A percentile compares a stretch with the other conserved stretches of the same genome.
These are phyloP conservation scores for Fusarium floridanum DNA, from an alignment of 2,329 filamentous ascomycete species.

Conservation along the genomic window DNA sequence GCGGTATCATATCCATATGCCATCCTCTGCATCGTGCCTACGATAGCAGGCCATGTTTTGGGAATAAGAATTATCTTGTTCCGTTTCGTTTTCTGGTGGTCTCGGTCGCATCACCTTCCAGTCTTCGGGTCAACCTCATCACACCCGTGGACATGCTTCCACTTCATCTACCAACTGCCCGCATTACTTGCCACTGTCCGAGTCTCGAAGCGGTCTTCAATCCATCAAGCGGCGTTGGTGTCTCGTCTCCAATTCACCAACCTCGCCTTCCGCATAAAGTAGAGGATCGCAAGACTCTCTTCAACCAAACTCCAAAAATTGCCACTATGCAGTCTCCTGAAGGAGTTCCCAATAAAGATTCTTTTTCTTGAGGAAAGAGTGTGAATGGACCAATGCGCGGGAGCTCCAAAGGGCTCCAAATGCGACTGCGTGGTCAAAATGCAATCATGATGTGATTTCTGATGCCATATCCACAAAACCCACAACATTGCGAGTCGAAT, in stretches of 20 bases:
- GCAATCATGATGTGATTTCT: constrained; percentile 28
- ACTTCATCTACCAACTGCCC: neutral
- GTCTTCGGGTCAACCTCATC: neutral
- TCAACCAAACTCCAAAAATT: neutral
- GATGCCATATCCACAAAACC: constrained; percentile 42
- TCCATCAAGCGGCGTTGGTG: neutral
- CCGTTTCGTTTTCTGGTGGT: neutral
- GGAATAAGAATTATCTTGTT: neutral
- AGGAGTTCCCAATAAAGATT: neutral
- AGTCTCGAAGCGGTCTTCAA: neutral
- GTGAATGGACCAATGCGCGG: neutral
- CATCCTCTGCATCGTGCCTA: constrained; percentile 12
- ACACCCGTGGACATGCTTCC: neutral
- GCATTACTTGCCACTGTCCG: neutral
- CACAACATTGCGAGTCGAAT: constrained; percentile 31
- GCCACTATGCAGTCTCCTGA: constrained; percentile 7
- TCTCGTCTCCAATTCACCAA: neutral
- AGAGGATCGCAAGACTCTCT: neutral
- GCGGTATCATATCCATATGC: constrained; percentile 5
- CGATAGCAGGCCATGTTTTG: constrained; percentile 6
- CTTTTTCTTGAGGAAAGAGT: neutral
- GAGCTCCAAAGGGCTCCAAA: constrained; percentile 14
- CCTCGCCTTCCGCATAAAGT: neutral
- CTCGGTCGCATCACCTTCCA: neutral
- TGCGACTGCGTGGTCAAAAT: constrained; percentile 9